phyloP scores from a whole-genome alignment of 2,329 filamentous ascomycete genomes.

The Fusarium penzigii region DNA sequence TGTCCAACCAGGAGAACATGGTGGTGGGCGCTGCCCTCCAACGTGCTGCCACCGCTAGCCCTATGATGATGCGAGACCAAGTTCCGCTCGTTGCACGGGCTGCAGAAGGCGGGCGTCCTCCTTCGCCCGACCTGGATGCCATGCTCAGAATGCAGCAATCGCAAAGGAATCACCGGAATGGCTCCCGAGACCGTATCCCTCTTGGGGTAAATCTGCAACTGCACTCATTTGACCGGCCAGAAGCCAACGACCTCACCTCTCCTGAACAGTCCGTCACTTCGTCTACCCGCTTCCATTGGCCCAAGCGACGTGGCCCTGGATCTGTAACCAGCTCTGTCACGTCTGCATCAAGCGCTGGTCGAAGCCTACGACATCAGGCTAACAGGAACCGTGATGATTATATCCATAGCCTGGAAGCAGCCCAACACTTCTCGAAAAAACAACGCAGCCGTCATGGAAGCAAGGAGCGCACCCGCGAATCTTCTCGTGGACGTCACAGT shows the following conservation, averaged over 20 bases:
- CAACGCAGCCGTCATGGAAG: constrained; percentile 58
- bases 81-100: constrained; percentile 38
- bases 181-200: constrained; percentile 78
- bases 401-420: constrained; percentile 81
- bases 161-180: constrained; percentile 61
- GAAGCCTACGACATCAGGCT: constrained; percentile 49
- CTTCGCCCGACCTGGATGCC: constrained; percentile 62
- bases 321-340: constrained; percentile 60
- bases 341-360: constrained; percentile 53
- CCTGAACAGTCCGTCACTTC: constrained; percentile 57
- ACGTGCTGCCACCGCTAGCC: constrained; percentile 68
- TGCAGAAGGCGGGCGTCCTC: constrained; percentile 49
- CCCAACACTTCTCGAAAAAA: constrained; percentile 61
- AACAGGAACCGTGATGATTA: constrained; percentile 75
- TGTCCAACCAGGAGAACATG: constrained; percentile 46
- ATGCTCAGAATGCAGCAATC: constrained; percentile 62
- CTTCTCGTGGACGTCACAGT: constrained; percentile 46
- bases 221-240: constrained; percentile 54
- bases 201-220: constrained; percentile 67
- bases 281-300: constrained; percentile 57
- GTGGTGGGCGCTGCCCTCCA: constrained; percentile 50
- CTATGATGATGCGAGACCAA: constrained; percentile 60
- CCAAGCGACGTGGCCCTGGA: constrained; percentile 52
- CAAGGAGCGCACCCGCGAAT: constrained; percentile 45
- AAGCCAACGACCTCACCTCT: constrained; percentile 55